A percentile compares a stretch with the other conserved stretches of the same genome.
These are phyloP conservation scores for Talaromyces sp. DNA, from an alignment of 2,329 filamentous ascomycete species.

Conservation along the genomic window DNA sequence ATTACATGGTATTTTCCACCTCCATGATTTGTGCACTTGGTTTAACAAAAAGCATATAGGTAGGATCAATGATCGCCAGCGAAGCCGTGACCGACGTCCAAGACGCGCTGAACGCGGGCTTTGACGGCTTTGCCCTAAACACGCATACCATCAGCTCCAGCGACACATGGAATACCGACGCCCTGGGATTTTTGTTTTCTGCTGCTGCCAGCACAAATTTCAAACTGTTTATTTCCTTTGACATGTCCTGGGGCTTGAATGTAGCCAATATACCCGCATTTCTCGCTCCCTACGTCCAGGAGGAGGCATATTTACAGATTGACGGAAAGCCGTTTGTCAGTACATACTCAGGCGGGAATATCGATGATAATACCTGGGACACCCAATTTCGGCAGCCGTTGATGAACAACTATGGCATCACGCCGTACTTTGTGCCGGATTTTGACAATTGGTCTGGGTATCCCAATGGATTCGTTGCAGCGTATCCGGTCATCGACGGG, in stretches of 20 bases:
- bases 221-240: constrained; percentile 7
- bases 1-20: constrained; percentile 2
- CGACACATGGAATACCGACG: constrained; percentile 6
- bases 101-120: constrained; percentile 3
- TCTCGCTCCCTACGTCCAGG: not conserved
- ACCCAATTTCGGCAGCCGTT: not conserved
- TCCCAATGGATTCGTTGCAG: constrained; percentile 1
- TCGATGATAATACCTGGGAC: not conserved
- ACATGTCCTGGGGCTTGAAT: constrained; percentile 5
- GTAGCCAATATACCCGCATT: constrained; percentile 3
- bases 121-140: constrained; percentile 6
- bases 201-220: constrained; percentile 1
- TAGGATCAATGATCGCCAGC: constrained; percentile 1
- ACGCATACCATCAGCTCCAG: constrained; percentile 6
- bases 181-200: not conserved
- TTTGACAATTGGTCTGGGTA: constrained; percentile 3
- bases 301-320: constrained; percentile 4
- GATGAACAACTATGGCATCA: constrained; percentile 1
- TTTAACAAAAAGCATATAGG: not conserved
- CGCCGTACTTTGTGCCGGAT: constrained; percentile 6
- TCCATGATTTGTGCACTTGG: not conserved
- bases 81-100: constrained; percentile 6
- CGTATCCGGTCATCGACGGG: not conserved
- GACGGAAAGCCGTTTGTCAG: constrained; percentile 3
- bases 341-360: constrained; percentile 5